phyloP scores from a whole-genome alignment of 106 monocot species.

The Dendrobium officinale region DNA sequence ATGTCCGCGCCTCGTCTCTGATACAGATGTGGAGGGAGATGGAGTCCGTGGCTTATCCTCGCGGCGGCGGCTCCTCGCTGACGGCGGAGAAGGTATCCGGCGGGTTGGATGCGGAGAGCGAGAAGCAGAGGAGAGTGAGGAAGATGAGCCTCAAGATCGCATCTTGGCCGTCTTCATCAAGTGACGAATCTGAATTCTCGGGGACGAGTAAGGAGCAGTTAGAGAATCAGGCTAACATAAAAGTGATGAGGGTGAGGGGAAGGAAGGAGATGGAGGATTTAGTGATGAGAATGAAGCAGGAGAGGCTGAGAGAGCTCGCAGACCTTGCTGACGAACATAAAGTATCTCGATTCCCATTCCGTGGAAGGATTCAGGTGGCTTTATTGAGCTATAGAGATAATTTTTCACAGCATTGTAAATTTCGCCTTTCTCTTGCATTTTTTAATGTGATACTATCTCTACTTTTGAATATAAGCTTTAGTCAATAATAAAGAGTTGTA shows the following conservation, averaged over 20 bases:
- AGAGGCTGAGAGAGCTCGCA: constrained; percentile 43
- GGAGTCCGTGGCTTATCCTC: constrained; percentile 43
- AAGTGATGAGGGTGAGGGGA: constrained; percentile 23
- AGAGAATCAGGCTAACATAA: background rate
- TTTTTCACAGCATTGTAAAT: background rate
- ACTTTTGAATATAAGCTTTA: too few species aligned
- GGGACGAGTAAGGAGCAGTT: background rate
- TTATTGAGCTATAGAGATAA: background rate
- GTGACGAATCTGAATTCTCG: constrained; percentile 8
- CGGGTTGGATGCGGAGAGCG: constrained; percentile 11
- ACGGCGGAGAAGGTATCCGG: constrained; percentile 4
- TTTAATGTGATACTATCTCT: too few species aligned
- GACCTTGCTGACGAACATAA: constrained; percentile 16
- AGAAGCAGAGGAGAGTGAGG: constrained; percentile 14
- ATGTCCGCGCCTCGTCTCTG: constrained; percentile 63
- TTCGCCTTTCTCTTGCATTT: too few species aligned
- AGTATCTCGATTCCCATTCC: constrained; percentile 59
- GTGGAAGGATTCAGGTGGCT: constrained; percentile 65
- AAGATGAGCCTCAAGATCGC: constrained; percentile 10
- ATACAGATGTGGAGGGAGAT: constrained; percentile 93
- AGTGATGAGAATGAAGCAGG: constrained; percentile 32
- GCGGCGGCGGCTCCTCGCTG: background rate
- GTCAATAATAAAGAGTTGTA: too few species aligned
- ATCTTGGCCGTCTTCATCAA: background rate
- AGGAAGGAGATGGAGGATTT: constrained; percentile 47